A percentile compares a stretch with the other conserved stretches of the same genome.
These are phyloP conservation scores for Pyrenochaeta sp. DNA, from an alignment of 2,329 filamentous ascomycete genomes.

Conservation along the genomic window DNA sequence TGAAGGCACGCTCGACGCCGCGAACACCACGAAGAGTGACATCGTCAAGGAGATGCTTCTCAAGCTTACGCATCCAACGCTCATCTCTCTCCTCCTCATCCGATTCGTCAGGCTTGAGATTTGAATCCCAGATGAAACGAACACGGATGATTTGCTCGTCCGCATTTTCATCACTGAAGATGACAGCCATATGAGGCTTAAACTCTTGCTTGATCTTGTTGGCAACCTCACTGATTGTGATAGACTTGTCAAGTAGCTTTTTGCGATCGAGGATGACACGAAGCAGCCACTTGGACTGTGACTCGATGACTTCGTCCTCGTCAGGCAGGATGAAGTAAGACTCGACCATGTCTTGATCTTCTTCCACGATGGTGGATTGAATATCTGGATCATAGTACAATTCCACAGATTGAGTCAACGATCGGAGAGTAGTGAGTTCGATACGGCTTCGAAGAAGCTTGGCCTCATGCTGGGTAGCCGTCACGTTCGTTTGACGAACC, in stretches of 20 bases:
- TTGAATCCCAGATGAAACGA: slow-evolving; percentile 71
- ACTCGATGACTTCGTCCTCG: slow-evolving; percentile 65
- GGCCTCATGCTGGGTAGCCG: slow-evolving; percentile 76
- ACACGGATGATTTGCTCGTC: slow-evolving; percentile 94
- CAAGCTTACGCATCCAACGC: slow-evolving; percentile 80
- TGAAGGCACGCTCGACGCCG: slow-evolving; percentile 89
- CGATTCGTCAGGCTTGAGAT: slow-evolving; percentile 71
- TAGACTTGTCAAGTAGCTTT: slow-evolving; percentile 92
- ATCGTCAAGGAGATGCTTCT: slow-evolving; percentile 89
- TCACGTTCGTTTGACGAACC: slow-evolving; percentile 74
- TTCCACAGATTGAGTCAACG: slow-evolving; percentile 89
- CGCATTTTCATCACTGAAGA: slow-evolving; percentile 98
- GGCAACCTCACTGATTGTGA: slow-evolving; percentile 91
- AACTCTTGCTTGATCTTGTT: slow-evolving; percentile 89
- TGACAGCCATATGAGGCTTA: slow-evolving; percentile 75
- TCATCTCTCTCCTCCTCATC: slow-evolving; percentile 79
- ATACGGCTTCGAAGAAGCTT: slow-evolving; percentile 88
- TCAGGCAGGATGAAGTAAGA: slow-evolving; percentile 96
- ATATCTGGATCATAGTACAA: slow-evolving; percentile 98
- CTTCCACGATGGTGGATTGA: slow-evolving; percentile 81
- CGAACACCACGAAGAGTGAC: slow-evolving; percentile 89
- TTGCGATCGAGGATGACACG: slow-evolving; percentile 92
- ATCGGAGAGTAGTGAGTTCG: slow-evolving; percentile 92
- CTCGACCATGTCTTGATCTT: slow-evolving; percentile 92
- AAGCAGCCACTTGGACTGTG: slow-evolving; percentile 92